phyloP scores from a whole-genome alignment of 1,284 basidiomycete species.

The Peniophora sp. region DNA sequence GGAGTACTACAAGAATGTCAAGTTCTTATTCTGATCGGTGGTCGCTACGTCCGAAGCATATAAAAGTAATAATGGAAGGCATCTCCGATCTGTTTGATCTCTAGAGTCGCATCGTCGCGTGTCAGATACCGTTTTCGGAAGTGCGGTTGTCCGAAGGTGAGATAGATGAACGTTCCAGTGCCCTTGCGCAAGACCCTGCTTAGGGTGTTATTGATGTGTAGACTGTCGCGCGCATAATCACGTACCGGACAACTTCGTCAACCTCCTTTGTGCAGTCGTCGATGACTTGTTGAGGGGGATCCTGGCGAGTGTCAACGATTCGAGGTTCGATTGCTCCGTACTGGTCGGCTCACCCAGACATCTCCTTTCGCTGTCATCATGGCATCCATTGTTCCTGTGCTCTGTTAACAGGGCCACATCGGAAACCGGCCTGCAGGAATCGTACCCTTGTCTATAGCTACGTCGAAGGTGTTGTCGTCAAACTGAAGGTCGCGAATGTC shows the following conservation, averaged over 20 bases:
- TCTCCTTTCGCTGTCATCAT: slow-evolving; percentile 87
- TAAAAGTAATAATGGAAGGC: slow-evolving; percentile 87
- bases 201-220: neutral
- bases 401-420: neutral
- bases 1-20: slow-evolving; percentile 86
- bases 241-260: slow-evolving; percentile 70
- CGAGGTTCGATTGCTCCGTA: neutral
- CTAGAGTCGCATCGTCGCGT: slow-evolving; percentile 45
- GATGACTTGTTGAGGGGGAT: slow-evolving; percentile 74
- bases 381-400: slow-evolving; percentile 81
- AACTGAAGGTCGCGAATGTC: slow-evolving; percentile 76
- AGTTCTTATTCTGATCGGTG: slow-evolving; percentile 61
- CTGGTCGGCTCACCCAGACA: slow-evolving; percentile 63
- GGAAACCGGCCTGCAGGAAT: too few species aligned
- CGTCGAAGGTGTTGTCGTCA: slow-evolving; percentile 63
- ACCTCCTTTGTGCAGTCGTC: slow-evolving; percentile 77
- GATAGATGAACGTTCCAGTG: slow-evolving; percentile 68
- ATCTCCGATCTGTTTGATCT: slow-evolving; percentile 63
- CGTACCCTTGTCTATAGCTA: slow-evolving; percentile 85
- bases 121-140: slow-evolving; percentile 71
- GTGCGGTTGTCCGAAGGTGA: slow-evolving; percentile 90
- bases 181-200: slow-evolving; percentile 54
- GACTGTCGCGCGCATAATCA: slow-evolving; percentile 3
- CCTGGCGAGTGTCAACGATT: slow-evolving; percentile 32
- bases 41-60: slow-evolving; percentile 23